phyloP scores from a whole-genome alignment of 2,329 filamentous ascomycete genomes.

The Sordariomycetes sp. region DNA sequence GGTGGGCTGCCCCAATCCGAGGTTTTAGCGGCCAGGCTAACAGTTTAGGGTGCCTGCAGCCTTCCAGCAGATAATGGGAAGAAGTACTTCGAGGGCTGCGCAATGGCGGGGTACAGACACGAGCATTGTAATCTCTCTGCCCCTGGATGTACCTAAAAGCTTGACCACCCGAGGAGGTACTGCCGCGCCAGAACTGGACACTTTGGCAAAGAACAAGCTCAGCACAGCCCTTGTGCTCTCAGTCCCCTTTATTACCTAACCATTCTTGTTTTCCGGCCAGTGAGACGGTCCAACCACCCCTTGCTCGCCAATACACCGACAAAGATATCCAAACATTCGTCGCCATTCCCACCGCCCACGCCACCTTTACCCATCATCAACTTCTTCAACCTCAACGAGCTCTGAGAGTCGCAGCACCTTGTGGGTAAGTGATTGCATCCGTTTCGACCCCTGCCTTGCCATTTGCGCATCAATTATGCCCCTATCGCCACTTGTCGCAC shows the following conservation, averaged over 20 bases:
- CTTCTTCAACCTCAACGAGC: neutral
- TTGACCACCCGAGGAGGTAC: neutral
- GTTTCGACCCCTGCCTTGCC: neutral
- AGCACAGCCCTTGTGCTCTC: neutral
- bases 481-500: neutral
- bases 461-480: neutral
- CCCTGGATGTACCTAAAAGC: neutral
- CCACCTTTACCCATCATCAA: slow-evolving; percentile 2
- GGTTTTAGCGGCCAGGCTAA: slow-evolving; percentile 4
- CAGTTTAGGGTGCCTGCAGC: neutral
- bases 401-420: neutral
- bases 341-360: neutral
- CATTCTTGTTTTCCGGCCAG: slow-evolving; percentile 1
- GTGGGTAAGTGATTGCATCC: slow-evolving; percentile 4
- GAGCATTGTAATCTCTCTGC: neutral
- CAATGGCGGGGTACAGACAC: neutral
- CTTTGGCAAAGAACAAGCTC: slow-evolving; percentile 3
- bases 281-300: slow-evolving; percentile 3
- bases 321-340: slow-evolving; percentile 3
- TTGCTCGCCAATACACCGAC: slow-evolving; percentile 3
- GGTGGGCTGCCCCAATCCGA: neutral
- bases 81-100: neutral
- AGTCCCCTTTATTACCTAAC: slow-evolving; percentile 3
- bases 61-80: neutral
- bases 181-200: slow-evolving; percentile 1